Evolutionary conservation across 768 basidiomycete species (phyloP).

Genomic region (Calocybe gangraenosa): DNA sequence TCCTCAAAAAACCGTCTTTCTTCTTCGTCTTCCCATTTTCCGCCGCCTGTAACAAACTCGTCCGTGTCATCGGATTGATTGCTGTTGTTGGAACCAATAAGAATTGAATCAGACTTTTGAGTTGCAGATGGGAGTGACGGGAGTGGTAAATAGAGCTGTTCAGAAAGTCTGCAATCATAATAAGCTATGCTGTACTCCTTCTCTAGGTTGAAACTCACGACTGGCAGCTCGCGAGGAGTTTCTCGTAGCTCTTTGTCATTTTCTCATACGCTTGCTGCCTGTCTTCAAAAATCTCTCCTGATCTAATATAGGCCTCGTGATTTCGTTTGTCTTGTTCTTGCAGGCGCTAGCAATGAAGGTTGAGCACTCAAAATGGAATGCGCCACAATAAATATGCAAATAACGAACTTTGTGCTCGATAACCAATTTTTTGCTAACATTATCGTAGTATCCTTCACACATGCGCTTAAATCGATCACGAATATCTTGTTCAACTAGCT

Average conservation of each 20-base stretch:
- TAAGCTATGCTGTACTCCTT: conserved; percentile 11
- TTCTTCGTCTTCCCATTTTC: conserved; percentile 99
- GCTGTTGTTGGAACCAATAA: conserved; percentile 53
- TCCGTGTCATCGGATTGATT: conserved; percentile 47
- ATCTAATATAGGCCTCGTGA: conserved; percentile 98
- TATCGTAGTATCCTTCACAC: conserved; percentile 93
- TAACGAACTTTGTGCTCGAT: conserved; percentile 81
- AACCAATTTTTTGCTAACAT: conserved; percentile 84
- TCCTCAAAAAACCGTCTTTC: conserved; percentile 93
- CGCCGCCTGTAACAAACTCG: conserved; percentile 50
- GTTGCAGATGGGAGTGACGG: conserved; percentile 81
- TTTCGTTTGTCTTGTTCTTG: conserved; percentile 97
- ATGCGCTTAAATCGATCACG: conserved; percentile 88
- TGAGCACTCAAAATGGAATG: neutral
- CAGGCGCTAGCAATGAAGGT: conserved; percentile 54
- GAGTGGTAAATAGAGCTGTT: conserved; percentile 79
- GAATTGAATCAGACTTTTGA: conserved; percentile 77
- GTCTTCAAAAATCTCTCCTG: conserved; percentile 98
- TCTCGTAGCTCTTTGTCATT: conserved; percentile 96
- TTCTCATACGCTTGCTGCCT: conserved; percentile 98
- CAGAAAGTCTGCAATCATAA: conserved; percentile 63
- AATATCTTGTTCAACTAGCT: conserved; percentile 80
- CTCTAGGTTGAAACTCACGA: conserved; percentile 44
- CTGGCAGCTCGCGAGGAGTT: conserved; percentile 83
- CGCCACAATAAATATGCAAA: neutral